Base-by-base conservation (phyloP, 371 early-diverging fungal species). In the Rhizopus sp. region DNA sequence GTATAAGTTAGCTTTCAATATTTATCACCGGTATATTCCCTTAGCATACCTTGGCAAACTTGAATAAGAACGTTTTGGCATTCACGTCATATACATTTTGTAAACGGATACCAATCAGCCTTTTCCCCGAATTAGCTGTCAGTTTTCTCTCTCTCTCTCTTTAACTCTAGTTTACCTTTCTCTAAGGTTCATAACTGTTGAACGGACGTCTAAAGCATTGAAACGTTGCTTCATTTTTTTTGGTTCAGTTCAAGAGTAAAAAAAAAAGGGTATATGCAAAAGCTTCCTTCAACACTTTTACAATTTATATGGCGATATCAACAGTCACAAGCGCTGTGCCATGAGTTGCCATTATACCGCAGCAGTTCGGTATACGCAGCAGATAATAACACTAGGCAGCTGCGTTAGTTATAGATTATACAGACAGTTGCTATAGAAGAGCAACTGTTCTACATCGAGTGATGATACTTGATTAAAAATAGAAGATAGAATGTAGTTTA, bases 81-180 rank as follows among this genome's bases (percentile, higher is more conserved):
- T 92, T 94, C 63, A 96, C 84, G 76, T 98, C 98, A 72, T 97
- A 98, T 17, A 96, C 84, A 55, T 94, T 94, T 75, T 96, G 97
- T 10, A 96, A 73, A n/a, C 96, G 92, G 53, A 93, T 77, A 3
- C 90, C 93, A 23, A 90, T 85, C 46, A 94, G 70, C 41, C 86
- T 85, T 64, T 34, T 33, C 48, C 3, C 10, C 13, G 23, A 55
- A 54, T 45, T 5, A 16, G n/a, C 32, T 34, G 15, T 57, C 41
- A 49, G n/a, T 33, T 16, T 34, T 32, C 47, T 30, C 8, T 23
- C 29, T 42, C 16, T 12, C 2, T n/a, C 15, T 42, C n/a, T 15
- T 42, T 30, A 45, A 45, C 31, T n/a, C 44, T 15, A 5, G 33
- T 9, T 30, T 79, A 88, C 88, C 83, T 71, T 63, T 81, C 82